phyloP scores from a whole-genome alignment of 371 early-diverging fungal genomes.

The Lichtheimia ornata region DNA sequence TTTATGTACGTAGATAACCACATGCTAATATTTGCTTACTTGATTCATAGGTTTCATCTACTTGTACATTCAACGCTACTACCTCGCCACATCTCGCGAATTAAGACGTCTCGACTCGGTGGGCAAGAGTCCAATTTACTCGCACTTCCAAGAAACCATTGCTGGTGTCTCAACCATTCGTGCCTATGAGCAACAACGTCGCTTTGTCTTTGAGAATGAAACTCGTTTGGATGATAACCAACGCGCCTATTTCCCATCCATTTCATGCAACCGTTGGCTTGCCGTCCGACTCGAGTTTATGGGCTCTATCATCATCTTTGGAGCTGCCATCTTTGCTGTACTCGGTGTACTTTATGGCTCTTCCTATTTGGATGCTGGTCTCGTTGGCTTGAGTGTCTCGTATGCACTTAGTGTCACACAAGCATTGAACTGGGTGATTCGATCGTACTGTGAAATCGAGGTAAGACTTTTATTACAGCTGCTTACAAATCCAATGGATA shows the following conservation, averaged over 20 bases:
- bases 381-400: slow-evolving; percentile 85
- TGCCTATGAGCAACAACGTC: slow-evolving; percentile 70
- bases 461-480: background rate
- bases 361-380: slow-evolving; percentile 62
- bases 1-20: background rate
- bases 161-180: slow-evolving; percentile 82
- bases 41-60: slow-evolving; percentile 49
- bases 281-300: slow-evolving; percentile 86
- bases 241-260: slow-evolving; percentile 77
- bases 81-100: slow-evolving; percentile 74
- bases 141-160: slow-evolving; percentile 80
- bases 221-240: slow-evolving; percentile 78
- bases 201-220: slow-evolving; percentile 79
- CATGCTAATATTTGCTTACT: background rate
- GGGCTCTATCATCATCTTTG: slow-evolving; percentile 66
- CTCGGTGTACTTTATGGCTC: slow-evolving; percentile 44
- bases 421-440: slow-evolving; percentile 84
- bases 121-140: slow-evolving; percentile 81
- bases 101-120: slow-evolving; percentile 82
- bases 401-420: slow-evolving; percentile 86
- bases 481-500: background rate
- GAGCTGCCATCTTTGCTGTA: slow-evolving; percentile 67
- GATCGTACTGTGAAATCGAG: slow-evolving; percentile 55
- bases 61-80: slow-evolving; percentile 68
- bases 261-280: slow-evolving; percentile 88